Conservation (phyloP, 805 yeast genomes). For the Teunomyces tritomae region DNA sequence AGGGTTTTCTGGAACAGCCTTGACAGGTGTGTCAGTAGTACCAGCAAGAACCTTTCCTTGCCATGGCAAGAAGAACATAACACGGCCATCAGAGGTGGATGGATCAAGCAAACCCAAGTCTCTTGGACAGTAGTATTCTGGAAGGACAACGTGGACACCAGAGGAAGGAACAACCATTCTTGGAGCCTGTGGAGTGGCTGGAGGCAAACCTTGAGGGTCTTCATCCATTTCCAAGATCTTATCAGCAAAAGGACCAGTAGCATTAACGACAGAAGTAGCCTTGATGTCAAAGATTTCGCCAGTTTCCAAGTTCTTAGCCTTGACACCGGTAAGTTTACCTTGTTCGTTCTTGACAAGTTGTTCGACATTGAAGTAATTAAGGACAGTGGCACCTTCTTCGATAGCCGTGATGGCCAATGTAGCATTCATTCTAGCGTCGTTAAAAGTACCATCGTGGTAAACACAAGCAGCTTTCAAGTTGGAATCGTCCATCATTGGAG, state of each 20-base stretch:
- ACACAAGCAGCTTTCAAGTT: slow-evolving; percentile 86
- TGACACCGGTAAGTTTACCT: slow-evolving; percentile 69
- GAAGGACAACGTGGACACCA: slow-evolving; percentile 90
- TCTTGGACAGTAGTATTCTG: slow-evolving; percentile 87
- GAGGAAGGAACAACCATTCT: slow-evolving; percentile 91
- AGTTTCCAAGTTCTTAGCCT: slow-evolving; percentile 69
- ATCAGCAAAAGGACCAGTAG: slow-evolving; percentile 94
- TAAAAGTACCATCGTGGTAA: slow-evolving; percentile 93
- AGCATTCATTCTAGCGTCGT: slow-evolving; percentile 88
- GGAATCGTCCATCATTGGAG: slow-evolving; percentile 81
- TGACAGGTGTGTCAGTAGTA: slow-evolving; percentile 88
- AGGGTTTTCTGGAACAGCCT: slow-evolving; percentile 69
- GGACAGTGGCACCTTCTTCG: slow-evolving; percentile 82
- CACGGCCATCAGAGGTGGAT: slow-evolving; percentile 91
- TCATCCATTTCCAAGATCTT: slow-evolving; percentile 82
- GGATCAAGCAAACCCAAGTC: slow-evolving; percentile 90
- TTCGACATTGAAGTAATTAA: slow-evolving; percentile 81
- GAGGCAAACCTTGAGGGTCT: slow-evolving; percentile 62
- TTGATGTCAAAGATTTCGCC: slow-evolving; percentile 58
- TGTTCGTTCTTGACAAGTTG: slow-evolving; percentile 65
- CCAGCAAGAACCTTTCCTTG: slow-evolving; percentile 96
- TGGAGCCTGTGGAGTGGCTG: slow-evolving; percentile 49
- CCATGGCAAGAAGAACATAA: slow-evolving; percentile 97
- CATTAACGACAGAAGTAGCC: slow-evolving; percentile 79
- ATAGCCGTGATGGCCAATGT: slow-evolving; percentile 83